Evolutionary conservation across 2,329 filamentous ascomycete species (phyloP), one percentile per base, ranked within the genome.

Genomic region (Penicillium sp.): DNA sequence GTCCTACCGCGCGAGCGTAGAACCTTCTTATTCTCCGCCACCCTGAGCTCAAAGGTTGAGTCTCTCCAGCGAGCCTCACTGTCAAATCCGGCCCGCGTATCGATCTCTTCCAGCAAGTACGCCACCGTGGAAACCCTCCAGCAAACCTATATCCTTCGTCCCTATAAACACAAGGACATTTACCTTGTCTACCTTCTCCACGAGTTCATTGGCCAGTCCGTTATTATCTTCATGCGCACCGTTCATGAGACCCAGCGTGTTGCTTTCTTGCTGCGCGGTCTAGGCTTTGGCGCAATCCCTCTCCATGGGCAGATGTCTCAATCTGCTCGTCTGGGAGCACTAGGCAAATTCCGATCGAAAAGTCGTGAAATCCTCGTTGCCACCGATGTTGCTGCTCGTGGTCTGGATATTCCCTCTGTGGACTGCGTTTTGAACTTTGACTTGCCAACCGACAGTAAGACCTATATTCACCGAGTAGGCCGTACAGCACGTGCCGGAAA

Each of bases 291-390:
- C 41, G 93, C 93, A 4, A 94, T 97, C 59, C 93, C 94, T 0
- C 83, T 99, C 0, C 93, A 99, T 75, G 94, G 93, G 9, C 91
- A 96, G 71, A 84, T 99, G 50, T 92, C 87, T 1, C 94, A 99
- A 73, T 90, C 90, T 1, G 84, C 90, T 17, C 91, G 94, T 65
- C 79, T 97, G 0, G 93, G 91, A 7, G 90, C 94, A 0, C 81
- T 99, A 9, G 90, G 89, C 73, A 97, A 97, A 73, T 97, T 99
- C 82, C 87, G 89, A 54, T 82, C 89, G 3, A 86, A 88, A 8
- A 85, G 84, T n/a, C 83, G 92, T 42, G 86, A 95, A 64, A 93
- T 99, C 40, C 84, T 99, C 4, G 69, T 97, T 4, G 92, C 92
- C 2, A 97, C 93, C 0, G 93, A 97, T 73, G 91, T 97, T n/a